Evolutionary conservation across 202 grass and related monocot species (phyloP), one percentile per base, ranked within the genome.

Genomic region (Digitaria exilis): DNA sequence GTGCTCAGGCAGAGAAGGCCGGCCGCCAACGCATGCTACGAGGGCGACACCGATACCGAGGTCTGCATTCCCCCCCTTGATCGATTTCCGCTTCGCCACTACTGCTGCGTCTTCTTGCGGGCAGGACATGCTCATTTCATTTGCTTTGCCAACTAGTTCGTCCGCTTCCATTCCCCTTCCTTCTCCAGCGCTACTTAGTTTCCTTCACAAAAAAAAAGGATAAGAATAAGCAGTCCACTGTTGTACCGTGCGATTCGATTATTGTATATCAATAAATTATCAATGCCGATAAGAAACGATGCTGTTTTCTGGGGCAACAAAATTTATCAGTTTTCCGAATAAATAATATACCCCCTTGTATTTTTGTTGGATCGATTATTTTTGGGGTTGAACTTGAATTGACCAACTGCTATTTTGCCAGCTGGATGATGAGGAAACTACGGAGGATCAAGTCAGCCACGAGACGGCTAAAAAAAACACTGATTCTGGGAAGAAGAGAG

Each of bases 391-490:
- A 16, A 28, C 35, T 55, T 51, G 30, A 54, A 6, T 65, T 41
- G 50, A 87, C 17, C 73, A 30, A 66, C 58, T 75, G 39, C 10
- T 79, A 19, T 67, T 68, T 73, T 71, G 31, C 44, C 28, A 46
- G 69, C 61, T 82, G 65, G 9, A 71, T 37, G 54, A 25, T 67
- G 17, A 34, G 30, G 77, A 81, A 60, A 4, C 15, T 30, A 45
- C 5, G 7, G 37, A 65, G 19, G 67, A 76, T 84, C 25, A 39
- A 41, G 58, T 52, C 29, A 48, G 32, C 52, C 30, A 25, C 32
- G 76, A 75, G 42, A 50, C 1, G 28, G 31, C 6, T 71, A 77
- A 34, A 56, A 77, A 34, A 56, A 69, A 15, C 55, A 42, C 25
- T 69, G 13, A 25, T 54, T 25, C 71, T 13, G 43, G 52, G 31